Evolutionary conservation across 225 moss, liverwort and hornwort species (phyloP).

Genomic region (Takakia lepidozioides): DNA sequence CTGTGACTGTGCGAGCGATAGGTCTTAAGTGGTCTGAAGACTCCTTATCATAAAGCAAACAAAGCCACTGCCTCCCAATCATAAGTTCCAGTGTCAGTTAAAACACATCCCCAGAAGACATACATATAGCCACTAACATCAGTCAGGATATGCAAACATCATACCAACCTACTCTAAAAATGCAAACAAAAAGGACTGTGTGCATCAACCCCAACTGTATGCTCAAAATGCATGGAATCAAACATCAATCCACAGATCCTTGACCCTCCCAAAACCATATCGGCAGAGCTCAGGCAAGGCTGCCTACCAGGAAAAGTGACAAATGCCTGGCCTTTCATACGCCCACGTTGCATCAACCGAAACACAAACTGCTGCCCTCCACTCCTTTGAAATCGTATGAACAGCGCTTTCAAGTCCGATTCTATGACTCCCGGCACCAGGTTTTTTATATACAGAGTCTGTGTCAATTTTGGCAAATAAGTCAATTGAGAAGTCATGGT

Average conservation of each 20-base stretch:
- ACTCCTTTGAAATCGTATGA: conserved; percentile 26
- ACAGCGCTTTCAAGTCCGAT: conserved; percentile 31
- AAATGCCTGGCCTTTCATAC: conserved; percentile 56
- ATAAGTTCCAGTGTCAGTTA: too few species aligned
- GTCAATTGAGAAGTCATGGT: too few species aligned
- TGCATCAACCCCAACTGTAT: not conserved
- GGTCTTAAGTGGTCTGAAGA: too few species aligned
- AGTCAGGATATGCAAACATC: not conserved
- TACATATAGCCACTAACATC: too few species aligned
- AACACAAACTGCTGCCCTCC: conserved; percentile 19
- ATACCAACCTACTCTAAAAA: not conserved
- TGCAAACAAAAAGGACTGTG: not conserved
- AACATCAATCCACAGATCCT: too few species aligned
- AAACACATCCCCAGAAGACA: too few species aligned
- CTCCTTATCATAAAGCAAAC: too few species aligned
- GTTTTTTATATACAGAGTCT: conserved; percentile 52
- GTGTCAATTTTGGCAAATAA: too few species aligned
- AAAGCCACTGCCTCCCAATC: too few species aligned
- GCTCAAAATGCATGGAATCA: too few species aligned
- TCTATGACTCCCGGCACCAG: conserved; percentile 23
- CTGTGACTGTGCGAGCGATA: too few species aligned
- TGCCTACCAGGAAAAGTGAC: conserved; percentile 33
- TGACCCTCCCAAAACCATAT: too few species aligned
- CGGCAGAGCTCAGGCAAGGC: not conserved
- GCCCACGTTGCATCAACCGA: conserved; percentile 51